Base-by-base conservation (phyloP, 139 green algal genomes). In the Ostreobium quekettii region DNA sequence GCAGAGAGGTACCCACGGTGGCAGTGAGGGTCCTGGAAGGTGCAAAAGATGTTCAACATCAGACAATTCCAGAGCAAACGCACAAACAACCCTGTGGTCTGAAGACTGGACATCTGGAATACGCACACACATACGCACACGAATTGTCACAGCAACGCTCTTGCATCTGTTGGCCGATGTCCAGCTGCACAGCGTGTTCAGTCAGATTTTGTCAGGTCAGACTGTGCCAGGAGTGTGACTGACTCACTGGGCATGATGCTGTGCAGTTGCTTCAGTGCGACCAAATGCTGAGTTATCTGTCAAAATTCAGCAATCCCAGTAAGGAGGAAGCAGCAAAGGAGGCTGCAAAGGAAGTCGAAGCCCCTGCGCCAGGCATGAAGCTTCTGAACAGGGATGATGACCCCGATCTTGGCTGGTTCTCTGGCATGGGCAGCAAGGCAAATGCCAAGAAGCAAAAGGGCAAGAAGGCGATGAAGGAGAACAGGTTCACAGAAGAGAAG, bases 401-500 rank as follows among this genome's bases (percentile, higher is more conserved):
- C 19, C 15, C 11, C n/a, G 42, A 11, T 53, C 42, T 26, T 53
- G 42, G 19, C 11, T 19, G 19, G 42, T 19, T 53, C 15, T 11
- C 42, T 53, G 42, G 11, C 19, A 11, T 26, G 19, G 42, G 42
- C 42, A n/a, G n/a, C 42, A 53, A 53, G 11, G 42, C 42, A 11
- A 19, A 53, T 26, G 19, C 42, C 42, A 53, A 53, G 19, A 53
- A 53, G 19, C 19, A 11, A 53, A 53, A 53, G 42, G 42, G 42
- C 11, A 53, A 53, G 42, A 53, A 53, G 42, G 11, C 42, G 15
- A 53, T 11, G 42, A 53, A 53, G 42, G n/a, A 65, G 28, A n/a
- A 36, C 15, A n/a, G 24, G 28, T 48, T 11, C 28, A 8, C 58
- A 46, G 58, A 65, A 65, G 58, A 65, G 19, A 65, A 65, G 58